These are phyloP conservation scores for Penicillium decumbens DNA, from an alignment of 2,329 filamentous ascomycete species.

Conservation along the genomic window DNA sequence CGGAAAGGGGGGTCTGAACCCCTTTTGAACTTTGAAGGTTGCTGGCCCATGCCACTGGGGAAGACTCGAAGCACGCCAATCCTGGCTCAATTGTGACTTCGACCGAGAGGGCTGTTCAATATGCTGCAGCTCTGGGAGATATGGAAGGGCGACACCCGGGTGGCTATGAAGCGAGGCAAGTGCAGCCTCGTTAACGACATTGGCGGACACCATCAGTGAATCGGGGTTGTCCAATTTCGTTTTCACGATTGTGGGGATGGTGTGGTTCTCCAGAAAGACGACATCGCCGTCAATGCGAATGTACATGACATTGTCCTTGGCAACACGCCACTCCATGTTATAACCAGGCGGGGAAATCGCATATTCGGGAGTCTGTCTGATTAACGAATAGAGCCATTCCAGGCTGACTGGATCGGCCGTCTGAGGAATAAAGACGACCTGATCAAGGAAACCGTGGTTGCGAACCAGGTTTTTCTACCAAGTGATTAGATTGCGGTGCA, in stretches of 20 bases:
- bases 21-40: constrained; percentile 27
- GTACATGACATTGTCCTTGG: constrained; percentile 32
- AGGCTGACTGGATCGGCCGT: constrained; percentile 35
- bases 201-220: constrained; percentile 51
- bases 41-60: constrained; percentile 33
- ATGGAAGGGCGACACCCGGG: constrained; percentile 50
- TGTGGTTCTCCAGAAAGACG: constrained; percentile 42
- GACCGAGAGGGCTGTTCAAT: constrained; percentile 16
- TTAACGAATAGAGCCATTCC: constrained; percentile 33
- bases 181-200: constrained; percentile 55
- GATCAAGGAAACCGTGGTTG: constrained; percentile 42
- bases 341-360: constrained; percentile 9
- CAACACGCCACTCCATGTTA: constrained; percentile 15
- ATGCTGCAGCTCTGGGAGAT: constrained; percentile 46
- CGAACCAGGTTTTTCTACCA: constrained; percentile 35
- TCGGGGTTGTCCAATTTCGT: constrained; percentile 51
- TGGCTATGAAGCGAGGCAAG: constrained; percentile 54
- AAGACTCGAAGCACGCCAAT: constrained; percentile 34
- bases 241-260: constrained; percentile 52
- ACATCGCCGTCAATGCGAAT: constrained; percentile 45
- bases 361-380: constrained; percentile 32
- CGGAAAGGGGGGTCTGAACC: constrained; percentile 27
- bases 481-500: not conserved
- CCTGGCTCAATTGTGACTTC: constrained; percentile 15
- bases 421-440: constrained; percentile 43